Conservation (phyloP, 805 yeast species). For the Ogataea naganishii region DNA sequence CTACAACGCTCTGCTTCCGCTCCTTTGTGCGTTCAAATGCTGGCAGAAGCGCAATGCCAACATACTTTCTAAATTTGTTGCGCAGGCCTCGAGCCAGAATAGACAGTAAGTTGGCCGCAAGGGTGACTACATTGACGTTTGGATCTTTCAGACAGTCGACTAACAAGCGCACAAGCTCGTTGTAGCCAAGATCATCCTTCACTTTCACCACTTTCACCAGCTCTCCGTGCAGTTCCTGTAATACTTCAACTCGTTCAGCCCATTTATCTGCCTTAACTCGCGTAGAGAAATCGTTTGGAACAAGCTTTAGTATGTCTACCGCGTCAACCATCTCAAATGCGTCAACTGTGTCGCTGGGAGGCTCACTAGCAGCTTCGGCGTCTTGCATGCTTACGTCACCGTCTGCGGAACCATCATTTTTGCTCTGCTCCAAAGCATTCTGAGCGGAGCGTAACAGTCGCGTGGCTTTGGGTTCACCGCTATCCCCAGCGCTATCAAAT, state of each 20-base stretch:
- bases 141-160: conserved; percentile 81
- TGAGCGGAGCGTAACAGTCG: conserved; percentile 49
- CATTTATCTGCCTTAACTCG: conserved; percentile 61
- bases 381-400: conserved; percentile 32
- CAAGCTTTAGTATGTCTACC: conserved; percentile 51
- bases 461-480: conserved; percentile 37
- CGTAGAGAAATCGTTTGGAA: conserved; percentile 55
- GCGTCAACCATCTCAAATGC: conserved; percentile 68
- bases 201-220: conserved; percentile 44
- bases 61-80: conserved; percentile 45
- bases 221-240: conserved; percentile 52
- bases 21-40: conserved; percentile 81
- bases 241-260: conserved; percentile 86
- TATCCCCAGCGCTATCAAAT: conserved; percentile 44
- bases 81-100: conserved; percentile 60
- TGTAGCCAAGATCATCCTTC: conserved; percentile 49
- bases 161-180: conserved; percentile 50
- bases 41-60: conserved; percentile 43
- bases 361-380: conserved; percentile 14
- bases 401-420: conserved; percentile 10
- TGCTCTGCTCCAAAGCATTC: conserved; percentile 21
- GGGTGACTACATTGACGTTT: conserved; percentile 75
- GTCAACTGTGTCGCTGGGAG: conserved; percentile 33
- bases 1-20: conserved; percentile 70
- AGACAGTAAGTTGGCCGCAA: conserved; percentile 62